Evolutionary conservation across 1,284 basidiomycete species (phyloP).

Genomic region (Irpex rosettiformis): DNA sequence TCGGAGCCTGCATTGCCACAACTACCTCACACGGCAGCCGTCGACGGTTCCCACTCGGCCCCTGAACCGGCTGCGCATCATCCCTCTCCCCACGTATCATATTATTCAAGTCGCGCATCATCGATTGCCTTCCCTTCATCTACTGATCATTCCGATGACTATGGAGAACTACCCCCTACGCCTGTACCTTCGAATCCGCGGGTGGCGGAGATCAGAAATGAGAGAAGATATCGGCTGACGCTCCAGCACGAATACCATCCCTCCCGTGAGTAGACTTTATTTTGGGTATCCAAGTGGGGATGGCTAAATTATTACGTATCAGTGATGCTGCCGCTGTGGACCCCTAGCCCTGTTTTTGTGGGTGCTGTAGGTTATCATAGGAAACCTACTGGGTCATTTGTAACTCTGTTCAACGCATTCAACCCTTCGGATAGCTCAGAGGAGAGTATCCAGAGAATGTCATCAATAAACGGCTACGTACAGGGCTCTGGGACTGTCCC

Average conservation of each 20-base stretch:
- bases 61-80: not conserved
- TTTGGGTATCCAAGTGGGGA: not conserved
- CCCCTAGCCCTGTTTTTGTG: constrained; percentile 52
- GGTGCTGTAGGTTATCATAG: constrained; percentile 72
- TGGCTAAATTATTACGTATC: not conserved
- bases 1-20: not conserved
- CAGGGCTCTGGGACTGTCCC: constrained; percentile 32
- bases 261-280: constrained; percentile 45
- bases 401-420: constrained; percentile 67
- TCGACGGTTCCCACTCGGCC: not conserved
- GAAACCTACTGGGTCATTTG: constrained; percentile 59
- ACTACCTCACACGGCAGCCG: not conserved
- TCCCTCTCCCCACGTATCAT: not conserved
- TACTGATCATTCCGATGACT: not conserved
- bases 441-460: constrained; percentile 33
- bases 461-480: constrained; percentile 52
- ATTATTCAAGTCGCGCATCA: constrained; percentile 7
- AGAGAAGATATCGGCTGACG: constrained; percentile 58
- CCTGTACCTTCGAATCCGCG: constrained; percentile 43
- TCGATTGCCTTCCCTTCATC: constrained; percentile 7
- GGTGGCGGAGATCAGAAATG: constrained; percentile 46
- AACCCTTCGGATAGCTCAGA: constrained; percentile 40
- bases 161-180: constrained; percentile 32
- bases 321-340: constrained; percentile 75
- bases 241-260: constrained; percentile 66